Evolutionary conservation across 495 filamentous ascomycete genomes (phyloP).

Genomic region (Hypoxylon cercidicola): DNA sequence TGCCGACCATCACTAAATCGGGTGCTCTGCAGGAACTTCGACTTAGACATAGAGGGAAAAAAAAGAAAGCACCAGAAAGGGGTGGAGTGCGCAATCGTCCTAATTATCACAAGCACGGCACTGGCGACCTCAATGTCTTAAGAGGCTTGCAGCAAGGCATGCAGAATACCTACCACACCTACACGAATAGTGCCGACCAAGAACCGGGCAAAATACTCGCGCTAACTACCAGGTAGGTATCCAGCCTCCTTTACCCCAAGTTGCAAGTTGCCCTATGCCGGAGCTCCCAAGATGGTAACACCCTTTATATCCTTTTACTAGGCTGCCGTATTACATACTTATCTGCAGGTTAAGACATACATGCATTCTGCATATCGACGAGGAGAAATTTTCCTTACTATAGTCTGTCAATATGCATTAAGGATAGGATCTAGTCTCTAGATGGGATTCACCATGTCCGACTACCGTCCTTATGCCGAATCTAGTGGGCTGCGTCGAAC

Average conservation of each 20-base stretch:
- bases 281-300: constrained; percentile 33
- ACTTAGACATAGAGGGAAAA: constrained; percentile 10
- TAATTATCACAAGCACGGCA: constrained; percentile 32
- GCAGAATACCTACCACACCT: constrained; percentile 1
- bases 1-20: constrained; percentile 23
- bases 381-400: constrained; percentile 30
- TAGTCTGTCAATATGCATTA: constrained; percentile 16
- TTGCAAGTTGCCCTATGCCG: constrained; percentile 18
- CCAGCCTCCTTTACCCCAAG: constrained; percentile 2
- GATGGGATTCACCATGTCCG: constrained; percentile 2
- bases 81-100: constrained; percentile 25
- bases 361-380: constrained; percentile 20
- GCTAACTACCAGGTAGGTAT: constrained; percentile 14
- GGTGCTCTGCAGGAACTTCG: constrained; percentile 31
- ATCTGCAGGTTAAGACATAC: constrained; percentile 34
- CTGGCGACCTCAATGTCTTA: constrained; percentile 21
- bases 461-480: constrained; percentile 14
- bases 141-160: constrained; percentile 18
- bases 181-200: constrained; percentile 32
- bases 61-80: constrained; percentile 39
- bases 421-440: constrained; percentile 10
- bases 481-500: constrained; percentile 10
- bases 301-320: constrained; percentile 9
- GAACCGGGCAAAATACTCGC: constrained; percentile 16
- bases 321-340: constrained; percentile 33